A percentile compares a stretch with the other conserved stretches of the same genome.
Evolutionary conservation across 1,284 basidiomycete species (phyloP).

Genomic region (Ganoderma sinense): DNA sequence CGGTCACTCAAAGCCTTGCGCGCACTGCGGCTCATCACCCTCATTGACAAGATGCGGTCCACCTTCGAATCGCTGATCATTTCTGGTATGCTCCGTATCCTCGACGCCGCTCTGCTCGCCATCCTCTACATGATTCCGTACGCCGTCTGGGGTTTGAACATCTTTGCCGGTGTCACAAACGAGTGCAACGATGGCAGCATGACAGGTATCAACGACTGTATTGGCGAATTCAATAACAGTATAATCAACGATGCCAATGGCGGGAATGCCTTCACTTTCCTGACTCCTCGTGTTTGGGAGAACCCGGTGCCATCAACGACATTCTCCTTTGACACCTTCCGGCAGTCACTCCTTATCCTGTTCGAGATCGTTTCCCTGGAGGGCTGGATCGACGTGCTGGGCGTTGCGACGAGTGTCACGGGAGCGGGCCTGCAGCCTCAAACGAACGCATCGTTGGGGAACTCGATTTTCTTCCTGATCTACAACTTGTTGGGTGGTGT

Average conservation of each 20-base stretch:
- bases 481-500: constrained; percentile 95
- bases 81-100: constrained; percentile 85
- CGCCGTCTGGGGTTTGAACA: constrained; percentile 96
- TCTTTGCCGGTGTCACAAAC: constrained; percentile 90
- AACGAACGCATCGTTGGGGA: constrained; percentile 76
- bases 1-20: constrained; percentile 91
- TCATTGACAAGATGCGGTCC: constrained; percentile 86
- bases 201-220: constrained; percentile 70
- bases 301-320: constrained; percentile 86
- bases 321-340: constrained; percentile 94
- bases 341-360: constrained; percentile 86
- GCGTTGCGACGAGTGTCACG: constrained; percentile 82
- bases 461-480: constrained; percentile 92
- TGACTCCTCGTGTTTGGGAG: constrained; percentile 88
- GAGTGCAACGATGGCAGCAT: constrained; percentile 82
- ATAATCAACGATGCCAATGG: constrained; percentile 55
- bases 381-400: constrained; percentile 96
- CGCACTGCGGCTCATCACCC: constrained; percentile 89
- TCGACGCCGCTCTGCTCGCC: constrained; percentile 93
- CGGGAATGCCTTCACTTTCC: constrained; percentile 59
- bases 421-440: constrained; percentile 76
- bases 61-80: constrained; percentile 95
- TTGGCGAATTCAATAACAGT: constrained; percentile 70
- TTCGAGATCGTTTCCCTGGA: constrained; percentile 98
- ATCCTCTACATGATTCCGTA: constrained; percentile 97